Evolutionary conservation across 2,329 filamentous ascomycete species (phyloP), one percentile per base, ranked within the genome.

Genomic region (Claviceps citrina): DNA sequence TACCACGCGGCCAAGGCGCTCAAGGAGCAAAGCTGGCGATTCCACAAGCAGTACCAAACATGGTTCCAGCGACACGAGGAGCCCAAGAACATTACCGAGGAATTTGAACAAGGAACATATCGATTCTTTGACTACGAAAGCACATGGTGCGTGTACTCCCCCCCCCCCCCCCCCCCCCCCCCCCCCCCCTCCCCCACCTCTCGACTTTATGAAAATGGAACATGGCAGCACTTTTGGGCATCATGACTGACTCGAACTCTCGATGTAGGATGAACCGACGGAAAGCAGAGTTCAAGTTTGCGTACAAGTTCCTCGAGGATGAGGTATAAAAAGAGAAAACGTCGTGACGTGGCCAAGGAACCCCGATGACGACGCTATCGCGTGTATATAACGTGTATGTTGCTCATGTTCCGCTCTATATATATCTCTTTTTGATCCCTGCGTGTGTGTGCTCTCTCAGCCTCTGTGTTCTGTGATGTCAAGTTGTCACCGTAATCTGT

Each of bases 1-100:
- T 95, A 87, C 56, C 71, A 96, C 43, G 86, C 91, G 1, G 91
- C 91, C 12, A 94, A 93, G 62, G 85, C 91, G n/a, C 67, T 98
- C 39, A 98, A 98, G 65, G 84, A 89, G 49, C 91, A 98, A 62
- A 95, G 87, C 61, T 98, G 91, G 91, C 76, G 91, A 42, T 98
- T 98, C 60, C 91, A 98, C 65, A 98, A 98, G 68, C 91, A 96
- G 61, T 98, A 98, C 57, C 91, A 94, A 61, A 98, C 91, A 1
- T 98, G 91, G 91, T 98, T 98, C 56, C 91, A 98, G 62, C 75
- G 91, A 38, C 91, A 98, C 50, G 91, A 98, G 57, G 91, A 98
- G 66, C 91, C 91, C 15, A 98, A 98, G 69, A 87, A 79, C 51
- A 98, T 98, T 55, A 96, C 91, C 0, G 91, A 98, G 61, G 91